These are phyloP conservation scores for Talaromyces thailandensis DNA, from an alignment of 495 filamentous ascomycete species.

Conservation along the genomic window DNA sequence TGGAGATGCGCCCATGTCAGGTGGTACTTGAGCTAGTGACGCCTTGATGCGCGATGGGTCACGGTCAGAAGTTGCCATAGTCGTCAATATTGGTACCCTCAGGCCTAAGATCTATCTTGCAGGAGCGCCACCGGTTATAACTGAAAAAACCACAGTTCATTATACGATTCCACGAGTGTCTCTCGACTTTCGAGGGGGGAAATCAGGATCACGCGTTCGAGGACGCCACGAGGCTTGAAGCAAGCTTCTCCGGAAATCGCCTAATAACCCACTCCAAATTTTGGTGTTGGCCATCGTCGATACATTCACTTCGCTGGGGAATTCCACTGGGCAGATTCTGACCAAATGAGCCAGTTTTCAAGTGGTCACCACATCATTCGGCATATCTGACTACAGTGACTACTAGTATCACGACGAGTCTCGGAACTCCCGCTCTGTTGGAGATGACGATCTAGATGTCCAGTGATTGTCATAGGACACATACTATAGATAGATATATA, in stretches of 20 bases:
- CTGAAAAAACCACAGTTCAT: not conserved
- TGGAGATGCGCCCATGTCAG: conserved; percentile 10
- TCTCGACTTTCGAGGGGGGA: not conserved
- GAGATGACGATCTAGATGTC: not conserved
- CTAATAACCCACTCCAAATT: not conserved
- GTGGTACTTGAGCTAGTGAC: not conserved
- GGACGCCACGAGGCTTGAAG: not conserved
- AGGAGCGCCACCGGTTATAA: not conserved
- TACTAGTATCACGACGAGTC: not conserved
- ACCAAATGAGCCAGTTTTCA: not conserved
- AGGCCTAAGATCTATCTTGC: not conserved
- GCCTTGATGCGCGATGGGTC: not conserved
- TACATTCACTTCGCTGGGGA: not conserved
- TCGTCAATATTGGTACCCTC: not conserved
- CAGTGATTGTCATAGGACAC: not conserved
- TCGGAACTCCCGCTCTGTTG: not conserved
- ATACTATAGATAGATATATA: not conserved
- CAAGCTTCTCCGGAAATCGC: not conserved
- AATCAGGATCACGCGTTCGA: not conserved
- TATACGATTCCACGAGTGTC: not conserved
- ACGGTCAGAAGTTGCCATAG: not conserved
- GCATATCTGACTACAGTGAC: not conserved
- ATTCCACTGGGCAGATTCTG: not conserved
- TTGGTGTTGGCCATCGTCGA: not conserved
- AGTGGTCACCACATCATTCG: not conserved